Conservation (phyloP, 352 stramenopile species). For the Phytophthora sp. region DNA sequence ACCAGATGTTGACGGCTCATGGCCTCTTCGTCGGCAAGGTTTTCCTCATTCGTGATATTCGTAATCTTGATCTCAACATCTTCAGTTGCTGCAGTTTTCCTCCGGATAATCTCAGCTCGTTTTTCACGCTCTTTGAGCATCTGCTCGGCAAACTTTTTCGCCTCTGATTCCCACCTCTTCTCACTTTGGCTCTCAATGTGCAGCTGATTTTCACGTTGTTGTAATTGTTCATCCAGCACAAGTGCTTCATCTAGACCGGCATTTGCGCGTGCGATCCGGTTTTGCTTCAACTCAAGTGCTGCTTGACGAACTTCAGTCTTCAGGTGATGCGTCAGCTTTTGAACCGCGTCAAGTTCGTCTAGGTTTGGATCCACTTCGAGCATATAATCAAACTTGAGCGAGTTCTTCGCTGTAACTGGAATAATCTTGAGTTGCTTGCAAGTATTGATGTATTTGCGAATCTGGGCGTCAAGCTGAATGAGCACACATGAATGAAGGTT, state of each 20-base stretch:
- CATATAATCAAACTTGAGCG: constrained; percentile 72
- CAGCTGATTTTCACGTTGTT: constrained; percentile 57
- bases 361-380: constrained; percentile 72
- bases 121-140: constrained; percentile 62
- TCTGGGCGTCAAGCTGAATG: constrained; percentile 57
- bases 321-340: constrained; percentile 63
- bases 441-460: constrained; percentile 84
- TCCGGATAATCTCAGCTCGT: constrained; percentile 43
- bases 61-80: constrained; percentile 78
- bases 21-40: constrained; percentile 51
- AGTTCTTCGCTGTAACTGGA: constrained; percentile 84
- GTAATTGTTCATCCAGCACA: constrained; percentile 58
- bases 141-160: constrained; percentile 64
- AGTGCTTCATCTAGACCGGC: constrained; percentile 65
- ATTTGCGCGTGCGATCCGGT: constrained; percentile 60
- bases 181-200: constrained; percentile 63
- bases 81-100: constrained; percentile 61
- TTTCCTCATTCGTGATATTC: constrained; percentile 66
- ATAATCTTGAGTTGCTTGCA: constrained; percentile 88
- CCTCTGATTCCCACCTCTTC: constrained; percentile 46
- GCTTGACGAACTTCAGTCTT: constrained; percentile 66
- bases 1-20: constrained; percentile 49
- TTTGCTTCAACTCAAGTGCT: constrained; percentile 67
- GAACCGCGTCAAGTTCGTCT: constrained; percentile 62
- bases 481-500: constrained; percentile 5